Evolutionary conservation across 2,329 filamentous ascomycete genomes (phyloP), one percentile per base, ranked within the genome.

Genomic region (Aspergillus brunneoviolaceus): DNA sequence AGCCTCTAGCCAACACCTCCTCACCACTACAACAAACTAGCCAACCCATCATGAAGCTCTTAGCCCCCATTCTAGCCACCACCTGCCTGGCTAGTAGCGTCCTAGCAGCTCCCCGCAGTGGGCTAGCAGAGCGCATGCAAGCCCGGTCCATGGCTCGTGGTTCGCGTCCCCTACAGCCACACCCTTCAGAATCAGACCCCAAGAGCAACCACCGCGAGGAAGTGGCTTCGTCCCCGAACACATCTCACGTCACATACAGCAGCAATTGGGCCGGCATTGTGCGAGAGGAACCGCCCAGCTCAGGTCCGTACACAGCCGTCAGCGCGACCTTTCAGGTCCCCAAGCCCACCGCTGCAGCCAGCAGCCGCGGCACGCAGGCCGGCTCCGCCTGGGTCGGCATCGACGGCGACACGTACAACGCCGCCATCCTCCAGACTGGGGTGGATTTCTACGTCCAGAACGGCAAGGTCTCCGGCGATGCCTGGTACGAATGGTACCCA

Each of bases 401-500:
- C 58, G 85, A 87, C 60, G 85, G 85, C 12, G 82, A 86, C 65
- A 84, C 82, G 5, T 86, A 83, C 70, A 69, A 69, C 19, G 76
- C 74, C 2, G 82, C 83, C 7, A 85, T 86, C 56, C 73, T 87
- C 5, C 84, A 86, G 69, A 82, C 83, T 1, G 85, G 84, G 33
- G 73, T 87, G 39, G 84, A 86, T 70, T 84, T 84, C 69, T 81
- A 79, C 55, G 72, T 81, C 48, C 67, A 78, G n/a, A 73, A 76
- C n/a, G 72, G 69, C 7, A 45, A 70, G 16, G 58, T 62, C n/a
- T 75, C 70, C 6, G 87, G 81, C 66, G 80, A 83, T 58, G 82
- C 84, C 19, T 87, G 85, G 84, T 87, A 84, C 67, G 84, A 87
- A 70, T 87, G 84, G 84, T 85, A 81, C 65, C 84, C 84, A 1